phyloP scores from a whole-genome alignment of 2,329 filamentous ascomycete genomes.

The Apiospora sp. region DNA sequence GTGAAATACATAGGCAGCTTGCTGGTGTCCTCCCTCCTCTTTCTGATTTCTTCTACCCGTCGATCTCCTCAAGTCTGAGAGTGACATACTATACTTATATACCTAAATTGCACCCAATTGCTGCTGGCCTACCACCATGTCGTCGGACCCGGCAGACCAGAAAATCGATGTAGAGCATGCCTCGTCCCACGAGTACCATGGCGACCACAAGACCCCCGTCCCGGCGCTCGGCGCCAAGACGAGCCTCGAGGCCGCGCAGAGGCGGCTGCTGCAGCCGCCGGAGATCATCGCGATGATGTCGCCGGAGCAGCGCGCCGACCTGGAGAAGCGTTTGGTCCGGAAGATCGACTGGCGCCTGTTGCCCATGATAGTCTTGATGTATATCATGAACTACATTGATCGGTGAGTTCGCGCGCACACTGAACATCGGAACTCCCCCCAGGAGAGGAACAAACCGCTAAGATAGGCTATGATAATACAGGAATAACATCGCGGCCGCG shows the following conservation, averaged over 20 bases:
- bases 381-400: conserved; percentile 74
- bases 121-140: not conserved
- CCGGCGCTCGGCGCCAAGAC: not conserved
- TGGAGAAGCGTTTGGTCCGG: conserved; percentile 65
- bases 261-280: conserved; percentile 40
- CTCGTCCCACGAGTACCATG: conserved; percentile 25
- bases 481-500: conserved; percentile 65
- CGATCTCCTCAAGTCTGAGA: not conserved
- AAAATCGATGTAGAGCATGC: conserved; percentile 24
- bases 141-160: conserved; percentile 24
- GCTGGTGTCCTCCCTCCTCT: not conserved
- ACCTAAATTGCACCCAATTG: not conserved
- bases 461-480: conserved; percentile 39
- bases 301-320: conserved; percentile 55
- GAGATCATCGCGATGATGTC: conserved; percentile 53
- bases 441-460: conserved; percentile 28
- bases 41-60: not conserved
- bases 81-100: not conserved
- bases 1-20: not conserved
- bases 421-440: not conserved
- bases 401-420: conserved; percentile 35
- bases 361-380: conserved; percentile 74
- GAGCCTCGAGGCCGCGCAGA: conserved; percentile 30
- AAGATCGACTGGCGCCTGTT: conserved; percentile 73
- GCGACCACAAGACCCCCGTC: conserved; percentile 16